phyloP scores from a whole-genome alignment of 106 monocot genomes.

The Ottelia alismoides region DNA sequence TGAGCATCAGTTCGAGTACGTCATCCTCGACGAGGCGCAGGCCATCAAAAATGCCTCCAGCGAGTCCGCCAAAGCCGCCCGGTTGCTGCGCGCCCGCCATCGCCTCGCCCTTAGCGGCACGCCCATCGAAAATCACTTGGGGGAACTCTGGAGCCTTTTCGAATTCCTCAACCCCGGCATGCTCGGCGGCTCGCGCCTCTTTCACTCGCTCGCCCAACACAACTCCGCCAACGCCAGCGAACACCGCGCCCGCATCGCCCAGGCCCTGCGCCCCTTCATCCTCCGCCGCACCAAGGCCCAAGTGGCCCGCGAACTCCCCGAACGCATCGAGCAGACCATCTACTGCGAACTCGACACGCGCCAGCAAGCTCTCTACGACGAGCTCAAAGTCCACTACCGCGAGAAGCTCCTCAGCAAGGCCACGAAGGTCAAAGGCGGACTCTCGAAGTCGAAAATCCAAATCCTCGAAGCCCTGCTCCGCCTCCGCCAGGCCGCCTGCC shows the following conservation, averaged over 20 bases:
- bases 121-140: not conserved
- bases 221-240: no score
- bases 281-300: not conserved
- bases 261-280: not conserved
- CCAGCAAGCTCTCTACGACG: not conserved
- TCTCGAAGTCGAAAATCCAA: not conserved
- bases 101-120: not conserved
- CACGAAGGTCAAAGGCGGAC: not conserved
- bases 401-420: not conserved
- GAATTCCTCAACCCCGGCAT: not conserved
- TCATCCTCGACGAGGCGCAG: not conserved
- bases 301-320: not conserved
- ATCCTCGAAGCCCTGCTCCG: not conserved
- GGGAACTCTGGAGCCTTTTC: not conserved
- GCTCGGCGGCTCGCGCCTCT: no score
- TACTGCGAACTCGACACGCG: not conserved
- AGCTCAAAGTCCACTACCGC: not conserved
- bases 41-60: not conserved
- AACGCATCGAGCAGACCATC: not conserved
- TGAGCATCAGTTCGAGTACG: not conserved
- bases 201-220: no score
- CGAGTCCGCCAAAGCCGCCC: not conserved
- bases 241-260: no score
- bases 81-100: not conserved
- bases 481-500: not conserved